Evolutionary conservation across 169 alveolate species (phyloP), one percentile per base, ranked within the genome.

Genomic region (Plasmodium billcollinsi): DNA sequence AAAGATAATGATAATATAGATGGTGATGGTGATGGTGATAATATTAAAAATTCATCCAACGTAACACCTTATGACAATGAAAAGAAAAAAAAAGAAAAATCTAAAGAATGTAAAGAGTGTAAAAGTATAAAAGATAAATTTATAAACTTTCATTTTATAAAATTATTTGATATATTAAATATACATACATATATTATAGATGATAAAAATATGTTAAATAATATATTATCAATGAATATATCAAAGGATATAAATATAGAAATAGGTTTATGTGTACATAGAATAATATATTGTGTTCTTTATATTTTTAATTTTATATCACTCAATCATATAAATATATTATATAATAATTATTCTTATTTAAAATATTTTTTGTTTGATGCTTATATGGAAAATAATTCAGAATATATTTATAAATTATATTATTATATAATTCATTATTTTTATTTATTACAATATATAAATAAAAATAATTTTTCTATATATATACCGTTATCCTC

Each of bases 291-390:
- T 61, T 58, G 15, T 39, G 3, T 74, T 59, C 62, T 61, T 6
- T 61, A 15, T 24, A 58, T 74, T 33, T 74, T 67, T 33, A 83
- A 83, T 50, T 1, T 83, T 18, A 49, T 83, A 39, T 83, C 85
- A 7, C 20, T 83, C 5, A 72, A 69, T 1, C 75, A 67, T n/a
- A 2, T 83, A 47, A 73, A 83, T 69, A 14, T 26, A 20, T 73
- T 83, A 9, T 45, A 21, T 33, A 45, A 26, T 33, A 14, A 83
- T 43, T 45, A 39, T 24, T 43, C 5, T 21, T 39, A 50, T 43
- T 15, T 59, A 14, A 66, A 39, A 18, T 65, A 50, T 11, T 49
- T 65, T 21, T 50, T 69, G 26, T 83, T 18, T 15, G 59, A 39
- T n/a, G 18, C 39, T 54, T 83, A 69, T 43, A 62, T 83, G 1